These are phyloP conservation scores for Westerdykella aurantiaca DNA, from an alignment of 2,329 filamentous ascomycete genomes.

Conservation along the genomic window DNA sequence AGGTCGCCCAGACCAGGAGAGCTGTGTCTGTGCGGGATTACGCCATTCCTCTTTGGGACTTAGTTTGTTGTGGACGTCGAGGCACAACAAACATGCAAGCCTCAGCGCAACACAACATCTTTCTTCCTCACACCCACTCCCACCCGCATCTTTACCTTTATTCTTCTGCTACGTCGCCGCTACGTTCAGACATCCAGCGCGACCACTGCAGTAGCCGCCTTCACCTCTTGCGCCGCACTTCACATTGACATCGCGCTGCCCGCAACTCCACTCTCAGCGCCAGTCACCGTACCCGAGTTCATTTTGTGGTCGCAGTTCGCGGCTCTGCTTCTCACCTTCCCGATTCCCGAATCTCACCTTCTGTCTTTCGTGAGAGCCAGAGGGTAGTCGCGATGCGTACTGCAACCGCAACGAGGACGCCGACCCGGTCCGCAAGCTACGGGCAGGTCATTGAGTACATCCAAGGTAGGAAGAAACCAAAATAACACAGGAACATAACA, in stretches of 20 bases:
- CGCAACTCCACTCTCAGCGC: not conserved
- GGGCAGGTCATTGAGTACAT: constrained; percentile 96
- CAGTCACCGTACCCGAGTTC: not conserved
- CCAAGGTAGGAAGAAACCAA: constrained; percentile 59
- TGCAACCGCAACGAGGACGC: constrained; percentile 22
- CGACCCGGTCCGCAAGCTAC: constrained; percentile 47
- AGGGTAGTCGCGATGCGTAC: constrained; percentile 27
- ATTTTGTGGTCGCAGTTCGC: constrained; percentile 3
- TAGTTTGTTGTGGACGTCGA: constrained; percentile 6
- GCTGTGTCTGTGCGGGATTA: not conserved
- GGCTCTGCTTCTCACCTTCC: not conserved
- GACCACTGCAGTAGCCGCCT: constrained; percentile 16
- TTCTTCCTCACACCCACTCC: constrained; percentile 20
- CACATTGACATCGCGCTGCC: constrained; percentile 1
- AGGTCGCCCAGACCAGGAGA: not conserved
- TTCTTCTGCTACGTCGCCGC: constrained; percentile 17
- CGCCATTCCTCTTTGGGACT: not conserved
- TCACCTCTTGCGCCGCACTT: not conserved
- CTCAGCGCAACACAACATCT: constrained; percentile 20
- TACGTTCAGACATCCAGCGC: constrained; percentile 15
- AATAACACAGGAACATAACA: constrained; percentile 14
- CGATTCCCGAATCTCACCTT: constrained; percentile 14
- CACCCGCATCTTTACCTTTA: constrained; percentile 35
- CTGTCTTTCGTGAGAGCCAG: constrained; percentile 14
- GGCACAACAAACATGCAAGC: constrained; percentile 22